Conservation (phyloP, 1,139 yeast species). For the Meyerozyma guilliermondii region DNA sequence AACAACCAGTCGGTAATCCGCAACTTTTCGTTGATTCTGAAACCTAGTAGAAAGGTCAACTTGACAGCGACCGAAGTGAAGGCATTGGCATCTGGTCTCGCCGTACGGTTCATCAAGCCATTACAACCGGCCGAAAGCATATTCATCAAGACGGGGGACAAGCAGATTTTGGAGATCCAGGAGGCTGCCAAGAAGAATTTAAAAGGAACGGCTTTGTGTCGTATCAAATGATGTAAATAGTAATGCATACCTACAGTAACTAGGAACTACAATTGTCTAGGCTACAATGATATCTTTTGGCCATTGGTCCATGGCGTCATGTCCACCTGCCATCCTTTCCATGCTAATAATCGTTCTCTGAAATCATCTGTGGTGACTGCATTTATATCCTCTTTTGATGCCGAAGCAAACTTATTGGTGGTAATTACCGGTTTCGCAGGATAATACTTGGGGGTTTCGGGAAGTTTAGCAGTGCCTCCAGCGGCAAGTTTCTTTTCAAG, state of each 20-base stretch:
- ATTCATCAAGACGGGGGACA: conserved; percentile 46
- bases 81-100: conserved; percentile 70
- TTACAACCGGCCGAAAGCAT: conserved; percentile 88
- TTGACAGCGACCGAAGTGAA: conserved; percentile 61
- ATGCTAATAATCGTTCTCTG: conserved; percentile 44
- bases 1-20: conserved; percentile 73
- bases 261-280: background rate
- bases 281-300: background rate
- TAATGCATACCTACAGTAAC: background rate
- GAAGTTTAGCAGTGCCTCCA: background rate
- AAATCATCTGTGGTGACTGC: conserved; percentile 26
- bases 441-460: background rate
- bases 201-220: conserved; percentile 77
- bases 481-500: conserved; percentile 18
- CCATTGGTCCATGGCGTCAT: conserved; percentile 68
- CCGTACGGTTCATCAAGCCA: conserved; percentile 72
- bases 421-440: conserved; percentile 35
- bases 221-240: conserved; percentile 47
- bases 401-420: conserved; percentile 30
- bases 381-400: conserved; percentile 23
- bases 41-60: conserved; percentile 75
- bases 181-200: conserved; percentile 77
- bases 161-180: conserved; percentile 65
- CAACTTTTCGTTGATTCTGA: conserved; percentile 69
- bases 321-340: conserved; percentile 86